Conservation (phyloP, 495 filamentous ascomycete species). For the Penicillium bovifimosum region DNA sequence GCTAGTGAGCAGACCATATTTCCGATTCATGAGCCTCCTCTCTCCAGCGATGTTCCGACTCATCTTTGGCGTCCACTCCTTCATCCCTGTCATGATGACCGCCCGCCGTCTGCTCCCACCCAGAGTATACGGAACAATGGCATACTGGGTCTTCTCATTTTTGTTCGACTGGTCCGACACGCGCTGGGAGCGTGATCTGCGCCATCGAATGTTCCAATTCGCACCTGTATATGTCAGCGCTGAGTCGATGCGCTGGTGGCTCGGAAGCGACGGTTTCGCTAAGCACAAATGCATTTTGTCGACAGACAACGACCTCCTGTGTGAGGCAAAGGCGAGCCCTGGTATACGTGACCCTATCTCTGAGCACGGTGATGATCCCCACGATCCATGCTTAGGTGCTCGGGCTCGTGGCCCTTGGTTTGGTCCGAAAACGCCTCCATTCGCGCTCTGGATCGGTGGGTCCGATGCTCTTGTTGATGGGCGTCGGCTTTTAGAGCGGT, state of each 20-base stretch:
- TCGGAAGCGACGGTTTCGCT: constrained; percentile 86
- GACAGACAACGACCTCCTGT: constrained; percentile 60
- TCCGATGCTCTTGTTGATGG: constrained; percentile 84
- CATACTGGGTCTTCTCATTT: constrained; percentile 86
- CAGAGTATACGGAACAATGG: constrained; percentile 72
- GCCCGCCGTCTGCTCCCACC: constrained; percentile 64
- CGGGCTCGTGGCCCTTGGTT: constrained; percentile 68
- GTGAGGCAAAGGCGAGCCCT: constrained; percentile 57
- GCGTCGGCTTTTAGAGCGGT: constrained; percentile 61
- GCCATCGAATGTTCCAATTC: constrained; percentile 85
- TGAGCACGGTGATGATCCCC: constrained; percentile 17
- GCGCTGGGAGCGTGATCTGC: constrained; percentile 78
- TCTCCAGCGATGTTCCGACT: constrained; percentile 69
- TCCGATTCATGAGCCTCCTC: constrained; percentile 86
- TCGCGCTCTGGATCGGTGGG: constrained; percentile 86
- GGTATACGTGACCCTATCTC: background rate
- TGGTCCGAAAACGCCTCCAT: constrained; percentile 68
- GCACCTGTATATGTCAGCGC: constrained; percentile 84
- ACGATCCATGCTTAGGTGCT: constrained; percentile 17
- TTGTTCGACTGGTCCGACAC: constrained; percentile 85
- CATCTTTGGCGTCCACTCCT: constrained; percentile 89
- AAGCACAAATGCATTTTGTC: constrained; percentile 85
- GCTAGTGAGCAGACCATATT: constrained; percentile 78
- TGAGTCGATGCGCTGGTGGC: constrained; percentile 95
- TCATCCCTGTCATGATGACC: constrained; percentile 92